These are phyloP conservation scores for Saccharomyces hybrid DNA, from an alignment of 1,139 yeast species.

Conservation along the genomic window DNA sequence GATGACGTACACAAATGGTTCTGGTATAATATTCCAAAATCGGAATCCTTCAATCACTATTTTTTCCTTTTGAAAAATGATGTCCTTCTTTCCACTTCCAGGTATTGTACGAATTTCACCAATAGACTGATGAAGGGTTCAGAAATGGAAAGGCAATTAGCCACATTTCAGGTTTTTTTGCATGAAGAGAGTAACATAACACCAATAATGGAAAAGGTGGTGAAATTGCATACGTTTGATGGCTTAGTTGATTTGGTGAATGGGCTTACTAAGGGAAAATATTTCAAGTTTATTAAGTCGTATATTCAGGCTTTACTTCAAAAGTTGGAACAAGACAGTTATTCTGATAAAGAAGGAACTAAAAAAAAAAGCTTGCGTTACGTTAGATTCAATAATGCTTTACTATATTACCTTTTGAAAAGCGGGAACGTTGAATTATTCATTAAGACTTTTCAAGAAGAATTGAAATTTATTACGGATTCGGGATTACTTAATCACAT, in stretches of 20 bases:
- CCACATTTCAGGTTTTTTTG: conserved; percentile 24
- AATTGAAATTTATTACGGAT: conserved; percentile 9
- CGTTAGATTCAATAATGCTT: conserved; percentile 16
- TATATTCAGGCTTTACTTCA: conserved; percentile 21
- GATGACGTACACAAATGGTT: conserved; percentile 26
- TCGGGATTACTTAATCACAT: conserved; percentile 2
- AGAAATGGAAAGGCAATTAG: conserved; percentile 23
- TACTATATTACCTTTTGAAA: conserved; percentile 15
- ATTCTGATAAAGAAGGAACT: not conserved
- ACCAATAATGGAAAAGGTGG: conserved; percentile 16
- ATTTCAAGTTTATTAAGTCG: conserved; percentile 16
- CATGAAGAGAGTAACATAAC: conserved; percentile 10
- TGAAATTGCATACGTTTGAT: conserved; percentile 18
- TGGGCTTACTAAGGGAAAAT: conserved; percentile 12
- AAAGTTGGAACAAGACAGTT: conserved; percentile 14
- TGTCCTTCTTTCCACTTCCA: conserved; percentile 17
- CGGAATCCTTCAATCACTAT: conserved; percentile 20
- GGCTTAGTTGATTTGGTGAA: conserved; percentile 17
- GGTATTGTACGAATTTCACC: conserved; percentile 10
- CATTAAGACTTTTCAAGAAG: conserved; percentile 12
- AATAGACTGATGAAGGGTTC: conserved; percentile 23
- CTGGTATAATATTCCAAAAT: conserved; percentile 13
- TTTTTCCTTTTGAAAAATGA: conserved; percentile 22
- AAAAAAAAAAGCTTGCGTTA: conserved; percentile 4
- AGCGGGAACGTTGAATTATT: conserved; percentile 16